Evolutionary conservation across 2,329 filamentous ascomycete species (phyloP).

Genomic region (Beauveria pseudobassiana): DNA sequence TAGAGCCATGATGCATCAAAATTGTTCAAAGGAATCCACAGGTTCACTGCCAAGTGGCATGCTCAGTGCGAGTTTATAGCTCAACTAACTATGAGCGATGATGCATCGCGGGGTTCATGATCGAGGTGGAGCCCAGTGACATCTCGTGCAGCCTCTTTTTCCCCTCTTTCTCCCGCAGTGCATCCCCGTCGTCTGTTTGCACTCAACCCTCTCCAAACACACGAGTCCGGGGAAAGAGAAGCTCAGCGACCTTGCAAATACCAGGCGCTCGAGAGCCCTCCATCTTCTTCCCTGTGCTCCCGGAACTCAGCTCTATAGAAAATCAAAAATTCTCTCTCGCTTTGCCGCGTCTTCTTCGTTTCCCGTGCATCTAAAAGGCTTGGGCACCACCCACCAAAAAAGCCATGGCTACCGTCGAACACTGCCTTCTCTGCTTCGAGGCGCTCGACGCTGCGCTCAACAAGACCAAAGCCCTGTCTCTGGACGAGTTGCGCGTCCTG

Average conservation of each 20-base stretch:
- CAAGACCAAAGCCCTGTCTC: conserved; percentile 56
- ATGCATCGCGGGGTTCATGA: conserved; percentile 6
- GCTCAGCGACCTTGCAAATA: background rate
- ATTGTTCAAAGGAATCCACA: background rate
- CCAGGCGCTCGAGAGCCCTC: background rate
- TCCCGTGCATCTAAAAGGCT: too few species aligned
- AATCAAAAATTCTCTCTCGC: background rate
- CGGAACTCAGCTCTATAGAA: too few species aligned
- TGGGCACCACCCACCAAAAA: too few species aligned
- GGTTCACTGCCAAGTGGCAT: background rate
- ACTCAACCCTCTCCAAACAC: background rate
- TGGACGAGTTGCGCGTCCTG: conserved; percentile 63
- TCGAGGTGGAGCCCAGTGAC: conserved; percentile 1
- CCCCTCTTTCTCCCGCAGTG: background rate
- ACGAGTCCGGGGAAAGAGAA: background rate
- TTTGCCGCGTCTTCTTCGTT: too few species aligned
- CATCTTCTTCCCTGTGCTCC: too few species aligned
- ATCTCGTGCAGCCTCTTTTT: background rate
- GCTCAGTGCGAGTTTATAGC: background rate
- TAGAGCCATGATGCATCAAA: too few species aligned
- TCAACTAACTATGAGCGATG: background rate
- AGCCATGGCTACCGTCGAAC: conserved; percentile 72
- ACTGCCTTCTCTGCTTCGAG: conserved; percentile 94
- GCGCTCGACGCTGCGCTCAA: conserved; percentile 69
- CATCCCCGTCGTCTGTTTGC: background rate